A percentile compares a stretch with the other conserved stretches of the same genome.
phyloP scores from a whole-genome alignment of 2,329 filamentous ascomycete genomes.

The Beauveria sp. region DNA sequence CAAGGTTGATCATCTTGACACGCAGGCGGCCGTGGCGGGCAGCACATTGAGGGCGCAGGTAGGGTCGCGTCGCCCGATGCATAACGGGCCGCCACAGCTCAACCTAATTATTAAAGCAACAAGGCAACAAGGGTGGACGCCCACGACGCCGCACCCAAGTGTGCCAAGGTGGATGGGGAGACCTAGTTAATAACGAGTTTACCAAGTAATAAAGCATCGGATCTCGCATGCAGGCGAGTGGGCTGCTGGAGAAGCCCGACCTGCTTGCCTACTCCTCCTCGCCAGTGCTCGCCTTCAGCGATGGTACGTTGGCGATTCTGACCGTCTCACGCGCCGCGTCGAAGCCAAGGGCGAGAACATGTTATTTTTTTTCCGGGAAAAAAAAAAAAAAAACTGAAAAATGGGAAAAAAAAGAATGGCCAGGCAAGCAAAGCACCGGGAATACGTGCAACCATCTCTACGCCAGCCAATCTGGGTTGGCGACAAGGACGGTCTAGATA shows the following conservation, averaged over 20 bases:
- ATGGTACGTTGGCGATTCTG: not conserved
- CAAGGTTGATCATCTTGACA: no score
- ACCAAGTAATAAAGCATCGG: not conserved
- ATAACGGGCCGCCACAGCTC: not conserved
- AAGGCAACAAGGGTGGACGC: not conserved
- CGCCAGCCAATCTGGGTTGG: not conserved
- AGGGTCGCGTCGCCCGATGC: not conserved
- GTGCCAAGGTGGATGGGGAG: no score
- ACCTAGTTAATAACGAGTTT: no score
- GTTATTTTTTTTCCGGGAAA: no score
- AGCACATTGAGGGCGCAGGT: not conserved
- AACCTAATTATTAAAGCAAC: not conserved
- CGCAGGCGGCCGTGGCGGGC: not conserved
- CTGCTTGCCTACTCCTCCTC: not conserved
- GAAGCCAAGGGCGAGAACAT: not conserved
- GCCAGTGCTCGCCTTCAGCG: no score
- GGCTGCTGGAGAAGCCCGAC: not conserved
- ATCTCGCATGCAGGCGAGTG: slow-evolving; percentile 3
- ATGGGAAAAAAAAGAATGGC: not conserved
- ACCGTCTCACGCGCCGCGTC: not conserved
- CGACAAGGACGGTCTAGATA: not conserved
- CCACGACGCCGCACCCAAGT: not conserved
- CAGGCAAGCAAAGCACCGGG: not conserved
- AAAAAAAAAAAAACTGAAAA: not conserved
- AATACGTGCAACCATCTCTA: not conserved